Conservation (phyloP, 2,329 filamentous ascomycete genomes). For the Fusarium metavorans region DNA sequence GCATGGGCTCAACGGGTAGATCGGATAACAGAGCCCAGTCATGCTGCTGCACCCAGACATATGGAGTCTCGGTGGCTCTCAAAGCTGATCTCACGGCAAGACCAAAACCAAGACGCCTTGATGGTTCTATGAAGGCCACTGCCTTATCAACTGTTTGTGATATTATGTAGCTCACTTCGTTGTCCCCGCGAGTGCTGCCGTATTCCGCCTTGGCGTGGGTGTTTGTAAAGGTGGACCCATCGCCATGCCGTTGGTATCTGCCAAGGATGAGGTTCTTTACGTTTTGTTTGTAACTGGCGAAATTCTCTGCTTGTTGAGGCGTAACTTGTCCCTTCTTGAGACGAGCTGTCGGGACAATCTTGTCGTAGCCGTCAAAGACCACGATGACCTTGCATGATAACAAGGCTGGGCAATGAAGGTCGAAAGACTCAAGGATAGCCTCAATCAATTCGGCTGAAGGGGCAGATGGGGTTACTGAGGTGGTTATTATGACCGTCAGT, state of each 20-base stretch:
- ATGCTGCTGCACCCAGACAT: constrained; percentile 70
- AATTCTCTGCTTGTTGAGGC: constrained; percentile 55
- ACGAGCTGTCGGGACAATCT: constrained; percentile 56
- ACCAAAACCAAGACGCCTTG: constrained; percentile 63
- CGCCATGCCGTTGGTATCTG: constrained; percentile 12
- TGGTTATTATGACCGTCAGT: constrained; percentile 61
- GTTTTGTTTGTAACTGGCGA: constrained; percentile 60
- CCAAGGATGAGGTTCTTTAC: constrained; percentile 55
- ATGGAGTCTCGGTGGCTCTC: constrained; percentile 62
- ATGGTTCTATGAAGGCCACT: constrained; percentile 63
- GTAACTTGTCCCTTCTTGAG: constrained; percentile 68
- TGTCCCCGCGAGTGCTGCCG: constrained; percentile 52
- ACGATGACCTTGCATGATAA: constrained; percentile 60
- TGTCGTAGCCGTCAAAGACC: constrained; percentile 65
- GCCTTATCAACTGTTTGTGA: constrained; percentile 49
- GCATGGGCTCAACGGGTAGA: constrained; percentile 58
- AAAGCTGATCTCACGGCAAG: constrained; percentile 66
- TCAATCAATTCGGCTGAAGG: constrained; percentile 65
- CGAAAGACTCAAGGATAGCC: constrained; percentile 60
- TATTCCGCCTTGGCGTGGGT: constrained; percentile 57
- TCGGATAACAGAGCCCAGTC: constrained; percentile 63
- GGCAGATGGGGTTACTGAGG: constrained; percentile 66
- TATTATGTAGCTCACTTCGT: constrained; percentile 53
- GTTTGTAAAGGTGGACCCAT: constrained; percentile 2
- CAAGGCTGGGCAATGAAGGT: constrained; percentile 55